Conservation (phyloP, 371 early-diverging fungal species). For the Apophysomyces sp. region DNA sequence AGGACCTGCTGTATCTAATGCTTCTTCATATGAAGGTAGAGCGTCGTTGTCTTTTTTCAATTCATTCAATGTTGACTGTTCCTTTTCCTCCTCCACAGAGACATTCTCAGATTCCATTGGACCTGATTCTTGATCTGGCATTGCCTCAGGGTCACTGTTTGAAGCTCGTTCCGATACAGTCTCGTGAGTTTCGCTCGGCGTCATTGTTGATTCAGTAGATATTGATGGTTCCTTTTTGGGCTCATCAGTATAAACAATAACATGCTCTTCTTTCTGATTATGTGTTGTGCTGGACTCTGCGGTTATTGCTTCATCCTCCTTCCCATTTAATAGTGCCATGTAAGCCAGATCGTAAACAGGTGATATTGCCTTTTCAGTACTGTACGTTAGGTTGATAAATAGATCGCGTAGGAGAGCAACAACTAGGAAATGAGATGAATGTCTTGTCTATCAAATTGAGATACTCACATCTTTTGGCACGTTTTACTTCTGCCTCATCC, state of each 20-base stretch:
- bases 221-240: not conserved
- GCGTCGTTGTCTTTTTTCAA: not conserved
- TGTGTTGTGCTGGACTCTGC: not conserved
- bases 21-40: constrained; percentile 15
- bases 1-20: not conserved
- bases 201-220: constrained; percentile 4
- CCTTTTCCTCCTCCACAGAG: not conserved
- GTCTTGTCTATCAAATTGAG: not conserved
- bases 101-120: not conserved
- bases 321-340: constrained; percentile 52
- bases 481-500: constrained; percentile 48
- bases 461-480: constrained; percentile 48
- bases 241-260: not conserved
- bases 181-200: not conserved
- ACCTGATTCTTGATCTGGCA: not conserved
- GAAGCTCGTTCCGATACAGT: not conserved
- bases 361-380: constrained; percentile 39
- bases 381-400: constrained; percentile 38
- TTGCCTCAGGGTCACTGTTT: not conserved
- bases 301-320: constrained; percentile 12
- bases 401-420: constrained; percentile 38
- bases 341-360: constrained; percentile 52
- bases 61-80: not conserved
- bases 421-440: constrained; percentile 21
- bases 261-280: not conserved